phyloP scores from a whole-genome alignment of 202 grass and related monocot genomes.

The Zizania palustris region DNA sequence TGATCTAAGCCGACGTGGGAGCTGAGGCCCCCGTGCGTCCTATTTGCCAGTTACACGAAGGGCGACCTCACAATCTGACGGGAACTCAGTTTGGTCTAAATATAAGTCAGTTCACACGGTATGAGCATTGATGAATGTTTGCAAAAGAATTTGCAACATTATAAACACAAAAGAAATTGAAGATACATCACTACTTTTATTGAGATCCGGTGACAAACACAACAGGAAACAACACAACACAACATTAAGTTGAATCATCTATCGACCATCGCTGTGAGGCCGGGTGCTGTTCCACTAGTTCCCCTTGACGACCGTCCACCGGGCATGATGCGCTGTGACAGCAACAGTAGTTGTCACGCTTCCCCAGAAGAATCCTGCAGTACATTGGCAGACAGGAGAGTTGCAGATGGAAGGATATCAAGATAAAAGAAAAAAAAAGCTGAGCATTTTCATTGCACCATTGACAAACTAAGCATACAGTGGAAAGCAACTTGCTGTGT shows the following conservation, averaged over 20 bases:
- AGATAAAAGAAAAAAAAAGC: too few species aligned
- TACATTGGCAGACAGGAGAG: neutral
- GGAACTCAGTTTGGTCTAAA: conserved; percentile 10
- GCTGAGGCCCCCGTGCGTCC: too few species aligned
- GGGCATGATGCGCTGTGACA: conserved; percentile 76
- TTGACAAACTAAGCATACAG: too few species aligned
- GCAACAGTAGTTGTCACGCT: conserved; percentile 79
- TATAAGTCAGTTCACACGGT: neutral
- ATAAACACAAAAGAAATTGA: neutral
- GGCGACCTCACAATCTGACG: too few species aligned
- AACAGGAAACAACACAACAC: neutral
- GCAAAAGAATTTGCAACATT: neutral
- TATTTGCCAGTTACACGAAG: neutral
- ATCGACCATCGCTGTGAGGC: neutral
- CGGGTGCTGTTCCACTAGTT: neutral
- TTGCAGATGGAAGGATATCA: neutral
- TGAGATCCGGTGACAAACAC: neutral
- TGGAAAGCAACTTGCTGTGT: too few species aligned
- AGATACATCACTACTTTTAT: conserved; percentile 27
- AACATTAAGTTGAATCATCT: neutral
- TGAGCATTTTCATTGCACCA: too few species aligned
- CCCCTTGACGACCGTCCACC: conserved; percentile 78
- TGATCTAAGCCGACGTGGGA: too few species aligned
- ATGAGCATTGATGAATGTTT: neutral
- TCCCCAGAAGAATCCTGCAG: conserved; percentile 82